Percentiles rank a stretch among this genome's conserved stretches.
Conservation (phyloP, 331 rosid species). For the Quercus phellos region DNA sequence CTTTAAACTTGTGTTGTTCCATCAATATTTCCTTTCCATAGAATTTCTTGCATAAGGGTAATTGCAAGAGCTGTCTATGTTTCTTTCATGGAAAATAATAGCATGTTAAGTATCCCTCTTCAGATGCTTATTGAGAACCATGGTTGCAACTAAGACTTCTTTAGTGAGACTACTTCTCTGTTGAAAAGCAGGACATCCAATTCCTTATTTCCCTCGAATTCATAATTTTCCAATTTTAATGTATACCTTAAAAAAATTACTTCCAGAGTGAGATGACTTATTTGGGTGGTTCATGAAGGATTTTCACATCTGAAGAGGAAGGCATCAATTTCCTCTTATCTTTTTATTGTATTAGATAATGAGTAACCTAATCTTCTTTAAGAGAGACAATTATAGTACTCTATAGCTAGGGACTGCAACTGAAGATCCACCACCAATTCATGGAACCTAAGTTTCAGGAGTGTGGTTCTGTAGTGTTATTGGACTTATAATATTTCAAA, state of each 20-base stretch:
- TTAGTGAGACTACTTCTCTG: background rate
- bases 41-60: background rate
- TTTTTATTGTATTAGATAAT: too few relatives aligned
- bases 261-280: background rate
- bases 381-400: background rate
- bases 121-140: background rate
- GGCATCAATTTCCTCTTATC: too few relatives aligned
- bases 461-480: too few relatives aligned
- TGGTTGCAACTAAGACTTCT: background rate
- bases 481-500: background rate
- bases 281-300: background rate
- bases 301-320: background rate
- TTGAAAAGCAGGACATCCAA: background rate
- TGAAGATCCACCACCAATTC: background rate
- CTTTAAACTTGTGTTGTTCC: background rate
- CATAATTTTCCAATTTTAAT: background rate
- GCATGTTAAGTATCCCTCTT: too few relatives aligned
- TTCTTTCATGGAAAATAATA: background rate
- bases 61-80: background rate
- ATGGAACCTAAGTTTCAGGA: too few relatives aligned
- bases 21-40: background rate
- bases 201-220: background rate
- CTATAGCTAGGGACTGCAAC: background rate
- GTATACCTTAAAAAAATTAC: background rate
- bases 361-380: background rate